Base-by-base conservation (phyloP, 306 rosid genomes). In the Fagus crenata region DNA sequence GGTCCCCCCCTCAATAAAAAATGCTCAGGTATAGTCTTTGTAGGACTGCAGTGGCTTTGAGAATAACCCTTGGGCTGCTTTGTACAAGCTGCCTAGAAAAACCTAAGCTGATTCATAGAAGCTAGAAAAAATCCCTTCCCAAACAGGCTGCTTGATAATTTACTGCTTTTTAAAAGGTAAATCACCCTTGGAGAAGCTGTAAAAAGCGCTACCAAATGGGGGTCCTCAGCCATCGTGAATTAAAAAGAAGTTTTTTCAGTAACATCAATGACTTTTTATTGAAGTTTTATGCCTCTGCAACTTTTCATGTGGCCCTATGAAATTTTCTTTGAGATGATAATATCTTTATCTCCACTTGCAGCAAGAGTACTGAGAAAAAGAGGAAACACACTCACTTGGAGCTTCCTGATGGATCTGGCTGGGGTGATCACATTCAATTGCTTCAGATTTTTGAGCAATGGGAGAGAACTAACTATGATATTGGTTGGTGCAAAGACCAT, bases 381-480 rank as follows among this genome's bases (percentile, higher is more conserved):
- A 90, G 97, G 90, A 95, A 95, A 75, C 89, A 81, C 28, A 65
- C 80, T 40, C 63, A 75, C 58, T 36, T 82, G 80, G 88, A 85
- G 77, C 93, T 92, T 87, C 97, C 97, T 80, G 97, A 90, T 89
- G 97, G 97, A 70, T 89, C 85, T 81, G 98, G 98, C 75, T 89
- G 86, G 88, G 98, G 97, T 77, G 98, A 95, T 79, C 97, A 95
- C 77, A 90, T 95, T 79, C 97, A 92, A 51, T 89, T 92, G 85
- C 87, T 95, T 63, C 97, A 95, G 82, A 92, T 90, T 83, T 95
- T 56, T 77, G 96, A 95, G 58, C 77, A 84, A 13, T 92, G 97
- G 97, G 89, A 90, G 83, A 92, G 75, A 71, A 87, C 82, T 75
- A 84, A 89, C 83, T 89, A 82, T 78, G 89, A 89, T 82, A 84